Evolutionary conservation across 805 yeast species (phyloP).

Genomic region (Candida vaughaniae): DNA sequence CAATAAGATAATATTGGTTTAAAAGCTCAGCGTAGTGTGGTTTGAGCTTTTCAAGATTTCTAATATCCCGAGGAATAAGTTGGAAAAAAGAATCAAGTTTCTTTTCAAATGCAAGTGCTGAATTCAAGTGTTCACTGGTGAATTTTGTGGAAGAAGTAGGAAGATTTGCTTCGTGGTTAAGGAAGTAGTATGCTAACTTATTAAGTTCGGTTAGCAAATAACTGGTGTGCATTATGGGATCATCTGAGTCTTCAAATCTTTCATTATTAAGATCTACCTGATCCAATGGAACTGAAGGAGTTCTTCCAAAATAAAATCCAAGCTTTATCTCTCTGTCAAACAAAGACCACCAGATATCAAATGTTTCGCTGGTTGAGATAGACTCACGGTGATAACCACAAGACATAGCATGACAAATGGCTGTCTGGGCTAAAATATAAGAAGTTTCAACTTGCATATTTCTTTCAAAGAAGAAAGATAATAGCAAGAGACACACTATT

Average conservation of each 20-base stretch:
- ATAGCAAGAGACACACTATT: constrained; percentile 6
- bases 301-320: constrained; percentile 10
- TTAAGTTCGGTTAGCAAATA: constrained; percentile 8
- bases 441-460: constrained; percentile 13
- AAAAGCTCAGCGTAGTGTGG: constrained; percentile 4
- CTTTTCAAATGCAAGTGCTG: constrained; percentile 1
- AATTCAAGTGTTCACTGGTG: constrained; percentile 6
- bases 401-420: constrained; percentile 11
- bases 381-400: constrained; percentile 11
- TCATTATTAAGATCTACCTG: constrained; percentile 7
- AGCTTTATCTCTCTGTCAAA: constrained; percentile 11
- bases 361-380: constrained; percentile 8
- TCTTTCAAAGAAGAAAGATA: constrained; percentile 11
- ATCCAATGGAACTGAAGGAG: constrained; percentile 8
- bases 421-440: constrained; percentile 9
- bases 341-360: constrained; percentile 10
- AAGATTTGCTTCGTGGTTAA: constrained; percentile 5
- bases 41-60: neutral
- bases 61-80: neutral
- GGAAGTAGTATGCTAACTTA: constrained; percentile 7
- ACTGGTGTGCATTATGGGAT: constrained; percentile 1
- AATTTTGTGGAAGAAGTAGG: constrained; percentile 4
- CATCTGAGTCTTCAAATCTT: constrained; percentile 2
- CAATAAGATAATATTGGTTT: constrained; percentile 1
- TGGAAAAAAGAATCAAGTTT: neutral